Conservation (phyloP, 371 early-diverging fungal genomes). For the Fennellomyces sp. region DNA sequence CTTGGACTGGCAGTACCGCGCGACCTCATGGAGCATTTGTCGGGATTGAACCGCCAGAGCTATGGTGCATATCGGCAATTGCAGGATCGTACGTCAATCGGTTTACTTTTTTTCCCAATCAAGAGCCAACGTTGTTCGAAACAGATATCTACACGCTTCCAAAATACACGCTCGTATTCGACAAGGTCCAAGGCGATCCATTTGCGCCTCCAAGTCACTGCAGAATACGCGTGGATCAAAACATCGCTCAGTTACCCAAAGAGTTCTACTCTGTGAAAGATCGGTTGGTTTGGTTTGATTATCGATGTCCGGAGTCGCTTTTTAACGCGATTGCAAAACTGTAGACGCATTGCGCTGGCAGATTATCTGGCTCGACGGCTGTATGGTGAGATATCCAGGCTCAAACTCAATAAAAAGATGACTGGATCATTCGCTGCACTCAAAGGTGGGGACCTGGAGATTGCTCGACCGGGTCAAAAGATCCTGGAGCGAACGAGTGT, state of each 20-base stretch:
- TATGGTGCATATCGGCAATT: not conserved
- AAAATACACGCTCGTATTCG: slow-evolving; percentile 28
- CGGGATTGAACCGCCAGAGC: not conserved
- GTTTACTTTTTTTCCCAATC: not conserved
- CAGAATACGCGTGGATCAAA: slow-evolving; percentile 29
- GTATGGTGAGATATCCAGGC: too few relatives aligned
- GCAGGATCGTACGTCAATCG: not conserved
- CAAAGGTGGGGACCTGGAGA: slow-evolving; percentile 6
- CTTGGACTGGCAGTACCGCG: not conserved
- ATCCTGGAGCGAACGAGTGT: slow-evolving; percentile 3
- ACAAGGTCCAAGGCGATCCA: slow-evolving; percentile 45
- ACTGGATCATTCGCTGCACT: too few relatives aligned
- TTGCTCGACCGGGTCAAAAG: not conserved
- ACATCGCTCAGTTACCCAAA: slow-evolving; percentile 28
- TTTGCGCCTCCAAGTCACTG: slow-evolving; percentile 50
- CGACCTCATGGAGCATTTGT: not conserved
- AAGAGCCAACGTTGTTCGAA: not conserved
- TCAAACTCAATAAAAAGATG: too few relatives aligned
- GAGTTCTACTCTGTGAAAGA: not conserved
- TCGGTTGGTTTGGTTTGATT: not conserved
- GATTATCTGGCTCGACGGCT: slow-evolving; percentile 9
- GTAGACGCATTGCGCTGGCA: slow-evolving; percentile 1
- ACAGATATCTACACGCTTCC: slow-evolving; percentile 1
- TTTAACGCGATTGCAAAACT: not conserved
- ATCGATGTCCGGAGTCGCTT: not conserved